Evolutionary conservation across 345 rosid species (phyloP).

Genomic region (Eucalyptus rudis): DNA sequence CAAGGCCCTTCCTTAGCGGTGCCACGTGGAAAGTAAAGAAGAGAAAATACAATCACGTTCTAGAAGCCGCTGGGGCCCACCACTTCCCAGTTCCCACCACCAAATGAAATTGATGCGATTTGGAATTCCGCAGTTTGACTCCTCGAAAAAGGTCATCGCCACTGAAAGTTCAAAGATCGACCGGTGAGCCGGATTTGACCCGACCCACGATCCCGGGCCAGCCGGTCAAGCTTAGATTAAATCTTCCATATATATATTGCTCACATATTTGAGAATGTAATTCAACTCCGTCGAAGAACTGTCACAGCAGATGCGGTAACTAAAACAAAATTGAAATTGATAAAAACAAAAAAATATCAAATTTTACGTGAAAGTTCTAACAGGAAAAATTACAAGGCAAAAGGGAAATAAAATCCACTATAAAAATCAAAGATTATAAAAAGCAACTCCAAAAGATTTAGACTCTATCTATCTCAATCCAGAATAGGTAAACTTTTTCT

Average conservation of each 20-base stretch:
- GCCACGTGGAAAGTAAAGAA: neutral
- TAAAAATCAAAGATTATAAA: too few relatives aligned
- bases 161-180: neutral
- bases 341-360: rapidly evolving
- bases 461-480: too few relatives aligned
- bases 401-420: rapidly evolving
- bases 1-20: neutral
- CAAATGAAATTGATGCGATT: neutral
- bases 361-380: rapidly evolving
- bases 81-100: neutral
- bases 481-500: too few relatives aligned
- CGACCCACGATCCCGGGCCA: neutral
- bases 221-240: neutral
- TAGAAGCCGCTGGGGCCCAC: neutral
- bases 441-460: too few relatives aligned
- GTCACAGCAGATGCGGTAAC: too few relatives aligned
- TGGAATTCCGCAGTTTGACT: neutral
- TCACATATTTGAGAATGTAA: neutral
- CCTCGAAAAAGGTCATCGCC: neutral
- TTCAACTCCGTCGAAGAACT: neutral
- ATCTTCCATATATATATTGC: neutral
- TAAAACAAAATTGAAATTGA: too few relatives aligned
- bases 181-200: neutral
- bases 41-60: neutral
- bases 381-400: rapidly evolving